Evolutionary conservation across 176 grass and related monocot genomes (phyloP).

Genomic region (Elymus sibiricus): DNA sequence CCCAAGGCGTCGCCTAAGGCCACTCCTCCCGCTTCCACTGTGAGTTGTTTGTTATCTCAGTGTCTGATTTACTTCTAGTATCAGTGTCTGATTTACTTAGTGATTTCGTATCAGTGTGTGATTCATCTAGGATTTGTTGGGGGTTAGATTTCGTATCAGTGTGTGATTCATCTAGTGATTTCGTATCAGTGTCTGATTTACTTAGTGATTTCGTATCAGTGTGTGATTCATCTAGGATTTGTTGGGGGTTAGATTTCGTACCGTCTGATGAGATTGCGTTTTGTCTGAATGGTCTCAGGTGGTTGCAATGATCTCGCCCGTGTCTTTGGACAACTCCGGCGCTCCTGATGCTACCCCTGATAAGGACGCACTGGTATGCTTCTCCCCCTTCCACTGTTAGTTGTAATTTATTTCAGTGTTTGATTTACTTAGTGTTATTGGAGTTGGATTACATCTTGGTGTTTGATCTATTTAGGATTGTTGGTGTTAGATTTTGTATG

Average conservation of each 20-base stretch:
- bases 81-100: conserved; percentile 2
- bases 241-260: background rate
- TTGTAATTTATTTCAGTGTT: background rate
- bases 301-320: background rate
- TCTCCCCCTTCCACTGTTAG: background rate
- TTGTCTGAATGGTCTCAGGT: conserved; percentile 24
- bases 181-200: conserved; percentile 8
- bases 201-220: background rate
- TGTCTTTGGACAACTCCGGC: conserved; percentile 8
- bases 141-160: background rate
- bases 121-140: background rate
- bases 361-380: conserved; percentile 5
- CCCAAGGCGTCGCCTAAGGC: conserved; percentile 45
- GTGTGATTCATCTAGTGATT: too few relatives aligned
- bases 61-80: conserved; percentile 13
- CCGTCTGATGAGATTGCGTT: conserved; percentile 23
- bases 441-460: background rate
- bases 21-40: conserved; percentile 25
- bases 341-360: conserved; percentile 24
- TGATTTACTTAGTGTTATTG: background rate
- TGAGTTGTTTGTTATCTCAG: conserved; percentile 24
- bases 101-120: conserved; percentile 1
- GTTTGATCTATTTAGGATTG: background rate
- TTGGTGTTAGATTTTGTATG: background rate
- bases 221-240: background rate